These are phyloP conservation scores for Aspergillus pseudoterreus DNA, from an alignment of 2,329 filamentous ascomycete species.

Conservation along the genomic window DNA sequence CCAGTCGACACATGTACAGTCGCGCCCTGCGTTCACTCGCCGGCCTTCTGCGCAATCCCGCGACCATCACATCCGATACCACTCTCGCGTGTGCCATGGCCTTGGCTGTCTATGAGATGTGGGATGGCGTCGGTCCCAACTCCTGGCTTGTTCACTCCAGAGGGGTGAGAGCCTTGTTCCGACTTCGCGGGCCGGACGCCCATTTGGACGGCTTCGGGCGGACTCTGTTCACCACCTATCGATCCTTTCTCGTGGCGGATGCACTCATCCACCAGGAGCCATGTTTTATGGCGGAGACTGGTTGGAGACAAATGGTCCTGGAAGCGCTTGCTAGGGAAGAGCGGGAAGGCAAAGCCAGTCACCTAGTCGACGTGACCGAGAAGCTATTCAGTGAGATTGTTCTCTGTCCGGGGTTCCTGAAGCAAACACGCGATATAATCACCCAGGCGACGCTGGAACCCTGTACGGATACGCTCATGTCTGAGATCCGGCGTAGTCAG, in stretches of 20 bases:
- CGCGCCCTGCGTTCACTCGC: constrained; percentile 10
- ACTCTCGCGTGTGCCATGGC: constrained; percentile 18
- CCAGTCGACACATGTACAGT: constrained; percentile 18
- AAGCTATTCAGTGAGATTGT: constrained; percentile 17
- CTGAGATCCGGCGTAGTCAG: constrained; percentile 10
- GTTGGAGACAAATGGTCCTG: constrained; percentile 13
- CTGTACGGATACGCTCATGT: constrained; percentile 3
- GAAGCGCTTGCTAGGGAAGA: constrained; percentile 10
- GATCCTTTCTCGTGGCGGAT: constrained; percentile 18
- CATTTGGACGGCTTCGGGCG: constrained; percentile 15
- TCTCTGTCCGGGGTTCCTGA: constrained; percentile 16
- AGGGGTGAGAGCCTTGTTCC: constrained; percentile 14
- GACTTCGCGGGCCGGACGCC: constrained; percentile 12
- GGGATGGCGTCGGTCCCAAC: constrained; percentile 11
- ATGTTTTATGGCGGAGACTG: constrained; percentile 15
- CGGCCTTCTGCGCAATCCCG: constrained; percentile 9
- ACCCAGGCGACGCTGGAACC: neutral
- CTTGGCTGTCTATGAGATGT: constrained; percentile 17
- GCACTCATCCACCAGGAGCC: constrained; percentile 14
- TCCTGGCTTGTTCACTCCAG: constrained; percentile 20
- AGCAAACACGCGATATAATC: constrained; percentile 11
- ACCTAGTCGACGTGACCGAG: constrained; percentile 15
- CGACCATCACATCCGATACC: constrained; percentile 8
- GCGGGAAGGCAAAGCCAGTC: constrained; percentile 9
- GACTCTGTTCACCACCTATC: constrained; percentile 17